phyloP scores from a whole-genome alignment of 768 basidiomycete species.

The Dictyophora rubrovolvata region DNA sequence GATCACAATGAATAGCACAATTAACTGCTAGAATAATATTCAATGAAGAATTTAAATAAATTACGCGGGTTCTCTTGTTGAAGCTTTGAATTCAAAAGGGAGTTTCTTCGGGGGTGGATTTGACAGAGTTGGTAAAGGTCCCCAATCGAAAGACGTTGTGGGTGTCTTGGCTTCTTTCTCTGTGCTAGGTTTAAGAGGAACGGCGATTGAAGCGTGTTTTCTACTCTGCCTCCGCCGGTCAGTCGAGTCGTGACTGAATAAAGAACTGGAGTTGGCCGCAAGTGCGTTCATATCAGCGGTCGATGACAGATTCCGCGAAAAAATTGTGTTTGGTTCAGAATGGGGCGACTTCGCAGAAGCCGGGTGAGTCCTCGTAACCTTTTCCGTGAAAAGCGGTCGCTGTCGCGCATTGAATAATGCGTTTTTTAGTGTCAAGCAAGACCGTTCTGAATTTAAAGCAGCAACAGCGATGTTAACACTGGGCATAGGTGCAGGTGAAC shows the following conservation, averaged over 20 bases:
- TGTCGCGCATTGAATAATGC: constrained; percentile 51
- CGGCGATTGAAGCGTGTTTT: background rate
- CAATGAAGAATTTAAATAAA: background rate
- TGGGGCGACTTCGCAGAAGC: background rate
- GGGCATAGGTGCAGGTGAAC: constrained; percentile 15
- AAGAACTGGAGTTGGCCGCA: background rate
- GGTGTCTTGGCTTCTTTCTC: background rate
- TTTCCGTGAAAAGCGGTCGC: constrained; percentile 58
- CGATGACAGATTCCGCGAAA: background rate
- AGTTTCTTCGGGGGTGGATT: constrained; percentile 11
- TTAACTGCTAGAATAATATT: too few relatives aligned
- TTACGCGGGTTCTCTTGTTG: constrained; percentile 10
- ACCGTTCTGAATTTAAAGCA: constrained; percentile 71
- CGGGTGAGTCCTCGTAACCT: constrained; percentile 9
- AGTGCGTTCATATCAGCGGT: too few relatives aligned
- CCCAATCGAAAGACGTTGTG: constrained; percentile 13
- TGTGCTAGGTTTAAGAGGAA: background rate
- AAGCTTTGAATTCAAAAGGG: constrained; percentile 11
- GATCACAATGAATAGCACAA: too few relatives aligned
- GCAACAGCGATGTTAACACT: constrained; percentile 70
- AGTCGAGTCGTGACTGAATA: background rate
- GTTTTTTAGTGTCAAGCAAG: constrained; percentile 58
- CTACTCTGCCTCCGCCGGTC: background rate
- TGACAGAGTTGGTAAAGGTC: constrained; percentile 12
- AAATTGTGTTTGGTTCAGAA: background rate